phyloP scores from a whole-genome alignment of 345 rosid species.

The Brassica carinata region DNA sequence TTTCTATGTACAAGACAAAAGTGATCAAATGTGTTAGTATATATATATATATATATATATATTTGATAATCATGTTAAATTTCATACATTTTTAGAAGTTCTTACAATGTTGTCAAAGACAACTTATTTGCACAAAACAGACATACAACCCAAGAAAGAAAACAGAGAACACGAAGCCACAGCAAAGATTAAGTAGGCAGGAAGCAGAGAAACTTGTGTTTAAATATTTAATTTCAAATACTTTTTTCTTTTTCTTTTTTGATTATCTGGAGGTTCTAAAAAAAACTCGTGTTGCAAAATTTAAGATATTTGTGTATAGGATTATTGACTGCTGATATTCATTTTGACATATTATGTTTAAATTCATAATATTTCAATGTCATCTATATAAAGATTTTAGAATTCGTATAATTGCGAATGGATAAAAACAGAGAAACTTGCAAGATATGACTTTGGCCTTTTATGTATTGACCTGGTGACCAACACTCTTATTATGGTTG shows the following conservation, averaged over 20 bases:
- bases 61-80: too few species aligned
- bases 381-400: neutral
- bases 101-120: too few species aligned
- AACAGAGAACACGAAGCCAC: too few species aligned
- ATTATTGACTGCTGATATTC: neutral
- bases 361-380: neutral
- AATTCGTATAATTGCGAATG: conserved; percentile 23
- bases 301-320: neutral
- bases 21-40: neutral
- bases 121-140: too few species aligned
- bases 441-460: conserved; percentile 36
- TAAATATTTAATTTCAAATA: neutral
- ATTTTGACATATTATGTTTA: neutral
- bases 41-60: too few species aligned
- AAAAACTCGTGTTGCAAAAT: neutral
- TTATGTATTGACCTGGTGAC: conserved; percentile 35
- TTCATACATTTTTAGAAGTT: too few species aligned
- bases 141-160: too few species aligned
- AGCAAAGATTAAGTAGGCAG: too few species aligned
- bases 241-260: too few species aligned
- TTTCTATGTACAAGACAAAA: neutral
- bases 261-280: too few species aligned
- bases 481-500: conserved; percentile 26
- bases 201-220: too few species aligned
- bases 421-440: conserved; percentile 8